A percentile compares a stretch with the other conserved stretches of the same genome.
Conservation (phyloP, 495 filamentous ascomycete genomes). For the Cryomyces minteri region DNA sequence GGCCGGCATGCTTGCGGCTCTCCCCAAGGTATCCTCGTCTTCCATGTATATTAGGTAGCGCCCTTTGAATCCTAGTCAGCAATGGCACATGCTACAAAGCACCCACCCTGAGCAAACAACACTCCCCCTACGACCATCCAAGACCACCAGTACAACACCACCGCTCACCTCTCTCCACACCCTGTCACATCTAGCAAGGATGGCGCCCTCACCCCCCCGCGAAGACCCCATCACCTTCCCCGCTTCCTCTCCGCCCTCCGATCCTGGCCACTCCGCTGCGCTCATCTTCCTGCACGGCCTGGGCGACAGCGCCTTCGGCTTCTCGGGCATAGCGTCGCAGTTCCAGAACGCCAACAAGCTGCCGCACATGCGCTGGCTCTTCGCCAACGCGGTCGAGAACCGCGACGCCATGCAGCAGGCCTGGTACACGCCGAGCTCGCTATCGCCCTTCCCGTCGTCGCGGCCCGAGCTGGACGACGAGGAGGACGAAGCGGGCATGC, state of each 20-base stretch:
- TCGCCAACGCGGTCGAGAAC: slow-evolving; percentile 24
- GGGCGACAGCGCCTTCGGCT: slow-evolving; percentile 23
- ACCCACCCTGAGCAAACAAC: too few relatives aligned
- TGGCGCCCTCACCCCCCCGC: slow-evolving; percentile 2
- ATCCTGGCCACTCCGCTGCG: slow-evolving; percentile 19
- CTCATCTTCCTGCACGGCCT: slow-evolving; percentile 28
- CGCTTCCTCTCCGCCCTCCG: slow-evolving; percentile 7
- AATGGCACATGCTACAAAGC: too few relatives aligned
- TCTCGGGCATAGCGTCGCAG: slow-evolving; percentile 19
- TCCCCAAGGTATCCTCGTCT: too few relatives aligned
- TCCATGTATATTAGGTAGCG: too few relatives aligned
- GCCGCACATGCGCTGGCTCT: slow-evolving; percentile 21
- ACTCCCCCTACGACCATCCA: too few relatives aligned
- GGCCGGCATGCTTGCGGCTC: too few relatives aligned
- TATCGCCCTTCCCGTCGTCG: slow-evolving; percentile 18
- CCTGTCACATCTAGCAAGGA: not conserved
- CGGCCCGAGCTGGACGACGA: slow-evolving; percentile 15
- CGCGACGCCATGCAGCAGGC: slow-evolving; percentile 21
- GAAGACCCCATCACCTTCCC: not conserved
- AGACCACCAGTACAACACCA: too few relatives aligned
- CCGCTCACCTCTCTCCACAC: too few relatives aligned
- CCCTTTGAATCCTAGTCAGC: too few relatives aligned
- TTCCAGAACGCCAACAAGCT: slow-evolving; percentile 25
- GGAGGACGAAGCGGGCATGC: slow-evolving; percentile 20
- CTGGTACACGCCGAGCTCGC: slow-evolving; percentile 22